Evolutionary conservation across 768 basidiomycete species (phyloP).

Genomic region (Kwoniella bestiolae): DNA sequence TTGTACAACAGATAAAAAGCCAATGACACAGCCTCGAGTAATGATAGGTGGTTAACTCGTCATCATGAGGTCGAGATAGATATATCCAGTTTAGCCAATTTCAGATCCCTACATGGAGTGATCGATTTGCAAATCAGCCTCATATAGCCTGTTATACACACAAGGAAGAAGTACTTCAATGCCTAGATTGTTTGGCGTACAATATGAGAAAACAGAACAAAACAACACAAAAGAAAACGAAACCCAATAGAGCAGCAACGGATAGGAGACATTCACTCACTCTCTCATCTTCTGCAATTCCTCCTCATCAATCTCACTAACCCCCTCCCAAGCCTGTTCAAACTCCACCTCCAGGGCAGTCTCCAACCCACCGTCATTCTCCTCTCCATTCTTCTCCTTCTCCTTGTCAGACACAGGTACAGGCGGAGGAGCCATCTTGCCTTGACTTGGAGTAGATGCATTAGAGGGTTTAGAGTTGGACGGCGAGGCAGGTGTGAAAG

Average conservation of each 20-base stretch:
- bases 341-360: conserved; percentile 59
- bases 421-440: conserved; percentile 26
- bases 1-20: not conserved
- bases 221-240: not conserved
- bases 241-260: not conserved
- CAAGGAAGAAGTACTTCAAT: too few species aligned
- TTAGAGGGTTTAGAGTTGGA: conserved; percentile 3
- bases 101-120: not conserved
- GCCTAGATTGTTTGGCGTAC: too few species aligned
- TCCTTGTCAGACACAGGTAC: conserved; percentile 3
- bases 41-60: not conserved
- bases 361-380: conserved; percentile 31
- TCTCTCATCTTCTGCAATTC: conserved; percentile 46
- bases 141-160: too few species aligned
- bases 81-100: conserved; percentile 8
- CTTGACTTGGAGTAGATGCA: conserved; percentile 7
- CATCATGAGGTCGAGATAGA: not conserved
- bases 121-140: not conserved
- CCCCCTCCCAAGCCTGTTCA: conserved; percentile 58
- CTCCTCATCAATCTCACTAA: conserved; percentile 53
- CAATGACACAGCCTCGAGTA: too few species aligned
- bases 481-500: conserved; percentile 58
- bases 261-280: conserved; percentile 34
- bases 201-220: not conserved
- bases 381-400: not conserved